Percentiles rank a stretch among this genome's conserved stretches.
These are phyloP conservation scores for Trichophyton verrucosum DNA, from an alignment of 2,329 filamentous ascomycete genomes.

Conservation along the genomic window DNA sequence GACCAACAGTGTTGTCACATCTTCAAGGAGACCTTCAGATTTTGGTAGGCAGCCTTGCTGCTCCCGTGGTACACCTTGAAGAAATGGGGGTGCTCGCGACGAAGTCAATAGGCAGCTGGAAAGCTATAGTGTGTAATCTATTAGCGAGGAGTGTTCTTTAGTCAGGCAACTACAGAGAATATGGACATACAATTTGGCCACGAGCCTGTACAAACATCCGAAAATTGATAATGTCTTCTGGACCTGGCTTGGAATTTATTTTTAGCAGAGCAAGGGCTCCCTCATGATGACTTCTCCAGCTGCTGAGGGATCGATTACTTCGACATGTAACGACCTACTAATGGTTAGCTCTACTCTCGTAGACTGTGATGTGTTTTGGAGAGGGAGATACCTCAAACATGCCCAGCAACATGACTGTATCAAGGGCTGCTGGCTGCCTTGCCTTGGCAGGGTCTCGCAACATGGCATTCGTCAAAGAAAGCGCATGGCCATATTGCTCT, in stretches of 20 bases:
- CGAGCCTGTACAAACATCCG: constrained; percentile 8
- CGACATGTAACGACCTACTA: constrained; percentile 29
- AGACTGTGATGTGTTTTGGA: not conserved
- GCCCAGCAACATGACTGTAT: constrained; percentile 47
- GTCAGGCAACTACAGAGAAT: not conserved
- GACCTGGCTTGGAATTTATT: constrained; percentile 20
- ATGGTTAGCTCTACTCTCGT: not conserved
- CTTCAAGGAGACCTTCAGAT: constrained; percentile 20
- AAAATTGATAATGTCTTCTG: not conserved
- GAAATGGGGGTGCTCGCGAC: constrained; percentile 1
- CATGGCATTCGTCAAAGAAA: constrained; percentile 33
- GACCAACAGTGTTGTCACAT: constrained; percentile 20
- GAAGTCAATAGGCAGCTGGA: constrained; percentile 8
- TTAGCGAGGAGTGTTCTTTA: not conserved
- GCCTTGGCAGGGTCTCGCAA: constrained; percentile 24
- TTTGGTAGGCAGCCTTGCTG: not conserved
- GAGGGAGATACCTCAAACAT: constrained; percentile 45
- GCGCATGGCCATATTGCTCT: constrained; percentile 43
- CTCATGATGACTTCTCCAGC: constrained; percentile 47
- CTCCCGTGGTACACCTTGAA: not conserved
- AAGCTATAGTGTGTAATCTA: not conserved
- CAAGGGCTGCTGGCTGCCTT: constrained; percentile 34
- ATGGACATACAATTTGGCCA: constrained; percentile 8
- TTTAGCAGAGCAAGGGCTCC: constrained; percentile 49
- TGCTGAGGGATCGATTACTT: constrained; percentile 35